These are phyloP conservation scores for Ceratocystis cacaofunesta DNA, from an alignment of 2,329 filamentous ascomycete genomes.

Conservation along the genomic window DNA sequence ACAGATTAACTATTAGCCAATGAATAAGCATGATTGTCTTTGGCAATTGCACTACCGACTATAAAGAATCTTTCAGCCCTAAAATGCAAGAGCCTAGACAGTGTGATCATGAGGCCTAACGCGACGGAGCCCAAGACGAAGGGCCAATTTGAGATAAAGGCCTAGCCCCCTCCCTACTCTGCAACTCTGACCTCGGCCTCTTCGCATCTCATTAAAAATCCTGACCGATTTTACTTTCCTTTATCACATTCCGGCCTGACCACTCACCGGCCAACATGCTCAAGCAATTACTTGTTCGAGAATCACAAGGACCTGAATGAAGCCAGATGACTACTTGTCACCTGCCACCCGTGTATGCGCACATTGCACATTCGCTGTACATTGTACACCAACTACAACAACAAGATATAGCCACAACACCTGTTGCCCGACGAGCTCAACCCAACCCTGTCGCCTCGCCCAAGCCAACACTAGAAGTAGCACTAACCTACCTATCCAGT, in stretches of 20 bases:
- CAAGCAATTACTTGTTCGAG: neutral
- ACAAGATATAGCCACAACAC: neutral
- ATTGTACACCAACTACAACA: neutral
- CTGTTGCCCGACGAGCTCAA: neutral
- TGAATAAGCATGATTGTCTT: neutral
- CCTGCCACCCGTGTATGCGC: neutral
- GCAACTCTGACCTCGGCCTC: neutral
- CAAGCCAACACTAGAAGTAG: neutral
- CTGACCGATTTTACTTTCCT: neutral
- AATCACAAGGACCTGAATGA: neutral
- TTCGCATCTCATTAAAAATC: neutral
- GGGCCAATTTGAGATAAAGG: neutral
- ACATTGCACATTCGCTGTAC: neutral
- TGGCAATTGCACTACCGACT: neutral
- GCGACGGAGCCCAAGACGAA: neutral
- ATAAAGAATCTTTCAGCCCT: neutral
- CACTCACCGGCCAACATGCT: neutral
- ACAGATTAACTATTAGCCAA: neutral
- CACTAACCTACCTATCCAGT: neutral
- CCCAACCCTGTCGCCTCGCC: neutral
- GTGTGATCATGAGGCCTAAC: too few species aligned
- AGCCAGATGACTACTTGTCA: neutral
- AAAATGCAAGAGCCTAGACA: neutral
- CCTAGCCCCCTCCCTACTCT: neutral
- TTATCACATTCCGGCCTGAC: neutral